phyloP scores from a whole-genome alignment of 306 rosid genomes.

The Echinosophora koreensis region DNA sequence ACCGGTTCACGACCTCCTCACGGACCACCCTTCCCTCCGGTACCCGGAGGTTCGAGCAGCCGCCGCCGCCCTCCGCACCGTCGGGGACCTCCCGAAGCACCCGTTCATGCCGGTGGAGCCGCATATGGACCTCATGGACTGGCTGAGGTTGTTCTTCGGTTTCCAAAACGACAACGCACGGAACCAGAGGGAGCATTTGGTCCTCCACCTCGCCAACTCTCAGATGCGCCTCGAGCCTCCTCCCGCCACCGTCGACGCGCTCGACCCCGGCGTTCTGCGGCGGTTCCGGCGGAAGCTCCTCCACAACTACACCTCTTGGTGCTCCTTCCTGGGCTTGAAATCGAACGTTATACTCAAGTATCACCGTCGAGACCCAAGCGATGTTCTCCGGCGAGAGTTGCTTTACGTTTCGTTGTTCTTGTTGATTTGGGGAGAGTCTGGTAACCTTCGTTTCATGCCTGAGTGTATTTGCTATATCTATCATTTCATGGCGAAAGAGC shows the following conservation, averaged over 20 bases:
- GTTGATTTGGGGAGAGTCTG: conserved; percentile 91
- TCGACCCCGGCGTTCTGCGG: conserved; percentile 62
- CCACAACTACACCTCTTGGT: conserved; percentile 76
- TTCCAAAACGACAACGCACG: conserved; percentile 84
- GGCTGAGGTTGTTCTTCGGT: conserved; percentile 78
- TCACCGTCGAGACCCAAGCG: conserved; percentile 56
- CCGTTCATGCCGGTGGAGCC: conserved; percentile 63
- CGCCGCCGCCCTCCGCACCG: conserved; percentile 75
- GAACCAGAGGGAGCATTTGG: conserved; percentile 94
- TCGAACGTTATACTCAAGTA: conserved; percentile 50
- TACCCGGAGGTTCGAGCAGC: conserved; percentile 90
- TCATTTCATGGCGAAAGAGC: conserved; percentile 88
- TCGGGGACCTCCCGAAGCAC: conserved; percentile 78
- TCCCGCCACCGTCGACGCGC: conserved; percentile 56
- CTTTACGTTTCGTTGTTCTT: conserved; percentile 77
- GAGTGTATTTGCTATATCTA: conserved; percentile 82
- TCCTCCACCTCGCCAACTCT: conserved; percentile 88
- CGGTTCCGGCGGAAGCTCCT: conserved; percentile 71
- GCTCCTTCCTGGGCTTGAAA: conserved; percentile 75
- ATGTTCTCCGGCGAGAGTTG: conserved; percentile 64
- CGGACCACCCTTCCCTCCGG: conserved; percentile 88
- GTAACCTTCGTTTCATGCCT: conserved; percentile 78
- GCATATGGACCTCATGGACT: conserved; percentile 79
- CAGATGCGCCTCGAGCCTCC: conserved; percentile 87
- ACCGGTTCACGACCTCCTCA: conserved; percentile 75